Percentiles rank a stretch among this genome's conserved stretches.
These are phyloP conservation scores for Oleoguttula mirabilis DNA, from an alignment of 495 filamentous ascomycete genomes.

Conservation along the genomic window DNA sequence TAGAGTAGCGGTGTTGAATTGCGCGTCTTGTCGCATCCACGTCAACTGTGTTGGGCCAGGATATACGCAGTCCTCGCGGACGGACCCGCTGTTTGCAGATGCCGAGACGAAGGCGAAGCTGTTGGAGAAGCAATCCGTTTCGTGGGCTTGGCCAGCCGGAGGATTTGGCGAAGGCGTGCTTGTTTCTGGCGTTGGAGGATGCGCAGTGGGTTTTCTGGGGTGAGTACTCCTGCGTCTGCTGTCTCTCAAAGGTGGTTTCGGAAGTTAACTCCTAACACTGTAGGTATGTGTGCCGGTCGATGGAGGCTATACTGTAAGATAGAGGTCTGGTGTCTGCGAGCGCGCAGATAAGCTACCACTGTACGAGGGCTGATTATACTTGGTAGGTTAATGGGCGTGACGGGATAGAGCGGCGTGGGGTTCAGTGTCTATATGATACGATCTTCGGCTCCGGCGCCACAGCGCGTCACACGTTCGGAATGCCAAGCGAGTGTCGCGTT, in stretches of 20 bases:
- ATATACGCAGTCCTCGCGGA: slow-evolving; percentile 32
- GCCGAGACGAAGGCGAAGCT: slow-evolving; percentile 5
- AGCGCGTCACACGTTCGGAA: too few relatives aligned
- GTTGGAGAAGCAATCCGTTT: slow-evolving; percentile 19
- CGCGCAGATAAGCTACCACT: too few relatives aligned
- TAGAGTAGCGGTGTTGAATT: slow-evolving; percentile 38
- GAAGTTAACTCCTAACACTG: too few relatives aligned
- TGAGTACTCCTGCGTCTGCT: too few relatives aligned
- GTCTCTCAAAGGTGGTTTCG: too few relatives aligned
- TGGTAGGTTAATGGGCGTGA: too few relatives aligned
- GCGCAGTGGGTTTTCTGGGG: slow-evolving; percentile 25
- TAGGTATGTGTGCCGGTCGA: slow-evolving; percentile 21
- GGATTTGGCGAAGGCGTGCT: slow-evolving; percentile 23
- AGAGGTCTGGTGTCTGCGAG: too few relatives aligned
- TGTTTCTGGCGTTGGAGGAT: slow-evolving; percentile 27
- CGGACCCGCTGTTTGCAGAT: slow-evolving; percentile 4
- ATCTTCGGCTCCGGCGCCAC: too few relatives aligned
- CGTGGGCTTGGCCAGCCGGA: slow-evolving; percentile 21
- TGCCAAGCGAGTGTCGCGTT: too few relatives aligned
- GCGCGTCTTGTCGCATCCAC: slow-evolving; percentile 38
- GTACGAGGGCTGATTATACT: too few relatives aligned
- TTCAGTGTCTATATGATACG: too few relatives aligned
- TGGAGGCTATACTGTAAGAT: slow-evolving; percentile 22
- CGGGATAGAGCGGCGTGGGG: too few relatives aligned
- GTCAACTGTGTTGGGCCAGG: slow-evolving; percentile 45